These are phyloP conservation scores for Plectosphaerella plurivora DNA, from an alignment of 2,329 filamentous ascomycete genomes.

Conservation along the genomic window DNA sequence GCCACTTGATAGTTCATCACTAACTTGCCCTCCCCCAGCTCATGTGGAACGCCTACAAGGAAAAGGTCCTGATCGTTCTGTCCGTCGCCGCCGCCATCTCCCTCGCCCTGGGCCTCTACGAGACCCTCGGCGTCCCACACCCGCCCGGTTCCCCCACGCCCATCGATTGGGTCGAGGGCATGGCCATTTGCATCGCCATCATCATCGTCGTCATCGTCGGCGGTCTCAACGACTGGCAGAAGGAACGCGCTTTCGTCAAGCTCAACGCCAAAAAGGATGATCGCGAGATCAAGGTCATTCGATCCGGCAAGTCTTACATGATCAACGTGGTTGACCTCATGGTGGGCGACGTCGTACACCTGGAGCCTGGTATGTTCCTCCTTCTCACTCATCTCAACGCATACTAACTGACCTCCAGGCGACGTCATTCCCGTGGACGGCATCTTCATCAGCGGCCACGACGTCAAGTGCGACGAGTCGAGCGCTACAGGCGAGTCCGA, in stretches of 20 bases:
- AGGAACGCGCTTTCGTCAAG: slow-evolving; percentile 48
- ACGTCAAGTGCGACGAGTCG: slow-evolving; percentile 63
- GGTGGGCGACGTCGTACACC: slow-evolving; percentile 55
- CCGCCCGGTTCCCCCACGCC: slow-evolving; percentile 27
- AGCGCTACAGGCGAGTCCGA: slow-evolving; percentile 71
- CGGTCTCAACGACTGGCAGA: slow-evolving; percentile 50
- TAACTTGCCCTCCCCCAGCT: slow-evolving; percentile 25
- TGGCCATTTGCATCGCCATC: slow-evolving; percentile 50
- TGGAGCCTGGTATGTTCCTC: slow-evolving; percentile 37
- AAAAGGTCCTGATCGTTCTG: slow-evolving; percentile 63
- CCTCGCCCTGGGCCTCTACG: slow-evolving; percentile 61
- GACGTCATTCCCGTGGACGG: slow-evolving; percentile 69
- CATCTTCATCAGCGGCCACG: slow-evolving; percentile 55
- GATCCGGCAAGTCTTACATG: slow-evolving; percentile 49
- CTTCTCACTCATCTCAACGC: too few species aligned
- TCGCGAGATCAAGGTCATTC: slow-evolving; percentile 49
- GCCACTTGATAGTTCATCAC: slow-evolving; percentile 50
- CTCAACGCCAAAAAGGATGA: slow-evolving; percentile 49
- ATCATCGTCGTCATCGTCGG: slow-evolving; percentile 49
- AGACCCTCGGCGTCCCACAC: slow-evolving; percentile 52
- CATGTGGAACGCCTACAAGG: slow-evolving; percentile 65
- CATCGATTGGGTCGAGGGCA: slow-evolving; percentile 52
- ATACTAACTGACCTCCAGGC: slow-evolving; percentile 28
- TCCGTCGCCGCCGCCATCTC: slow-evolving; percentile 63
- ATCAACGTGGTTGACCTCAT: slow-evolving; percentile 55